Conservation (phyloP, 768 basidiomycete genomes). For the Agrocybe chaxingu region DNA sequence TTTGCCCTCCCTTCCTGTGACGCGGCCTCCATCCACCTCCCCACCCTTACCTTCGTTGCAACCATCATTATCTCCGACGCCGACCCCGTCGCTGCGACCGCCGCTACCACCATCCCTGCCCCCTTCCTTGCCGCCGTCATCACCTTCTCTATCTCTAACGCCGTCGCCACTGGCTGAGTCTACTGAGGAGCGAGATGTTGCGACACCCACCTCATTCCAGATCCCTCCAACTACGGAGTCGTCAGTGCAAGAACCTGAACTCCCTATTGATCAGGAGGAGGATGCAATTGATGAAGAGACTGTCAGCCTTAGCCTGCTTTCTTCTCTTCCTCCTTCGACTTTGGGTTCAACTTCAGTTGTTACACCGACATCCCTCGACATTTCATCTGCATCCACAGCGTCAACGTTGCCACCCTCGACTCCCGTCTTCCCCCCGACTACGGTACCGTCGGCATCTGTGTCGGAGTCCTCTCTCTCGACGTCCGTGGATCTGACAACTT, state of each 20-base stretch:
- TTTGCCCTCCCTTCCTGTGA: conserved; percentile 20
- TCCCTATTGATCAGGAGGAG: conserved; percentile 2
- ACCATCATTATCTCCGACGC: conserved; percentile 5
- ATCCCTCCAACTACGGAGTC: conserved; percentile 17
- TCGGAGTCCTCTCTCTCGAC: conserved; percentile 25
- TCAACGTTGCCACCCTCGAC: conserved; percentile 27
- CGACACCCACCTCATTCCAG: conserved; percentile 31
- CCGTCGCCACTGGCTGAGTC: conserved; percentile 13
- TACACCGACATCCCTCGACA: conserved; percentile 27
- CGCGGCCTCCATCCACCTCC: background rate
- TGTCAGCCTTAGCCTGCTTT: conserved; percentile 21
- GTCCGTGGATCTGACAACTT: conserved; percentile 39
- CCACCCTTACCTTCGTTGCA: background rate
- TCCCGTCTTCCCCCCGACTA: conserved; percentile 7
- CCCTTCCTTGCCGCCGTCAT: conserved; percentile 9
- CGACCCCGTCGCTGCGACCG: conserved; percentile 2
- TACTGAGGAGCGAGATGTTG: conserved; percentile 13
- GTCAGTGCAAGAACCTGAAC: conserved; percentile 4
- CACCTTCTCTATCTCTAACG: conserved; percentile 12
- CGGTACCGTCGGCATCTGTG: conserved; percentile 8
- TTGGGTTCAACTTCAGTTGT: conserved; percentile 24
- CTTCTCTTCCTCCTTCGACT: conserved; percentile 24
- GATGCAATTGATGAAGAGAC: conserved; percentile 13
- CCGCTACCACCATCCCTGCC: conserved; percentile 18
- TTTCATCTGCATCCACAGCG: conserved; percentile 23